phyloP scores from a whole-genome alignment of 2,329 filamentous ascomycete species.

The Colletotrichum cuscutae region DNA sequence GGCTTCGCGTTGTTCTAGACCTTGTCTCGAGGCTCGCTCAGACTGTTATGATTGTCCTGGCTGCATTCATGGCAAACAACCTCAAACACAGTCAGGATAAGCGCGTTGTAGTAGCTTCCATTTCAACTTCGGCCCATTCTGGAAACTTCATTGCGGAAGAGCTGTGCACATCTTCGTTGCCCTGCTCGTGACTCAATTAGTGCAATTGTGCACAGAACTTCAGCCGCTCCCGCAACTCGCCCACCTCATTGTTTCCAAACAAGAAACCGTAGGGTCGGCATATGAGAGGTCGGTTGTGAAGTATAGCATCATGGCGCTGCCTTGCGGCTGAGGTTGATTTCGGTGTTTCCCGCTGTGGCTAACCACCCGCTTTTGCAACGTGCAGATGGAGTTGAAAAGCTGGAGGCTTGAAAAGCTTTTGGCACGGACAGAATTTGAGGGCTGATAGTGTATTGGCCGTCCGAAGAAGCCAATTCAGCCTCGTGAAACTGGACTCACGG shows the following conservation, averaged over 20 bases:
- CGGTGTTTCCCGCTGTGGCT: not conserved
- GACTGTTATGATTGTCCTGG: not conserved
- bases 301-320: slow-evolving; percentile 7
- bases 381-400: not conserved
- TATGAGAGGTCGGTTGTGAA: not conserved
- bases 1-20: not conserved
- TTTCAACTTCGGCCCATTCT: not conserved
- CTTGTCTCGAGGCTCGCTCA: slow-evolving; percentile 3
- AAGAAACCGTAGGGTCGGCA: not conserved
- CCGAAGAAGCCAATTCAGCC: not conserved
- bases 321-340: slow-evolving; percentile 2
- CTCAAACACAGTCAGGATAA: slow-evolving; percentile 6
- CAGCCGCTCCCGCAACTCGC: not conserved
- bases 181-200: not conserved
- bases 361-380: slow-evolving; percentile 6
- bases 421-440: not conserved
- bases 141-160: slow-evolving; percentile 4
- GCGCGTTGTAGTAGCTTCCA: not conserved
- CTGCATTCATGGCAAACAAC: not conserved
- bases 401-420: not conserved
- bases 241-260: not conserved
- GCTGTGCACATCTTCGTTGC: slow-evolving; percentile 8
- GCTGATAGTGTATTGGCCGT: not conserved
- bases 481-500: not conserved
- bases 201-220: slow-evolving; percentile 12